phyloP scores from a whole-genome alignment of 768 basidiomycete genomes.

The Auricularia sp. region DNA sequence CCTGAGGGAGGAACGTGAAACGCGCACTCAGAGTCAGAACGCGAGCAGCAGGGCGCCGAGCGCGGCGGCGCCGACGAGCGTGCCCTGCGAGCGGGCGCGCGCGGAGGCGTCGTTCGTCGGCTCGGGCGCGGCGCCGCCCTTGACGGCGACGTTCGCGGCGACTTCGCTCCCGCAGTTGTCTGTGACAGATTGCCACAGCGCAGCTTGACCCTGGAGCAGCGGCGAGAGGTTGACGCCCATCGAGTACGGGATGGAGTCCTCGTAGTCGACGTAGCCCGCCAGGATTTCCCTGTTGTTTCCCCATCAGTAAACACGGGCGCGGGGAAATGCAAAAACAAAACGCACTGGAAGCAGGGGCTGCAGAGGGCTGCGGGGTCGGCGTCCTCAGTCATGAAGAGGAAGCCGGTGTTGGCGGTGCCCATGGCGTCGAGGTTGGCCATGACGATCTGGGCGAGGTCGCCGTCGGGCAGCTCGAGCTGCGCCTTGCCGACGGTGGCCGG shows the following conservation, averaged over 20 bases:
- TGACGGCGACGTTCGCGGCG: conserved; percentile 13
- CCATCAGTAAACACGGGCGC: no score
- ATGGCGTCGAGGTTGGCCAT: conserved; percentile 23
- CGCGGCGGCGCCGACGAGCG: neutral
- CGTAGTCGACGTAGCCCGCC: conserved; percentile 66
- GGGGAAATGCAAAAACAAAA: neutral
- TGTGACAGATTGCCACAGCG: conserved; percentile 54
- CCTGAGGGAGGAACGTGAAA: neutral
- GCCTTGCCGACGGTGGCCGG: conserved; percentile 21
- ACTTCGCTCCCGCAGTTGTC: conserved; percentile 62
- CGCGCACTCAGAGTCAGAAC: neutral
- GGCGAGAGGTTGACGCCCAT: conserved; percentile 56
- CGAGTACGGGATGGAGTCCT: conserved; percentile 61
- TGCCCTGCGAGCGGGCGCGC: neutral
- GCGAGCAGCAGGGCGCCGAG: neutral
- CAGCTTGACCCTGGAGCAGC: conserved; percentile 55
- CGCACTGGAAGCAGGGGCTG: conserved; percentile 49
- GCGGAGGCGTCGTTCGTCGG: neutral
- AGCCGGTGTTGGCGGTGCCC: conserved; percentile 54
- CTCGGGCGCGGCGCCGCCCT: neutral
- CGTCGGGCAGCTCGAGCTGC: conserved; percentile 7
- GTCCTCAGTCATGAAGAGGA: conserved; percentile 62
- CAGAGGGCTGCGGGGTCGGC: conserved; percentile 52
- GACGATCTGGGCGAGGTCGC: conserved; percentile 12
- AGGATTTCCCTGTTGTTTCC: conserved; percentile 49